Evolutionary conservation across 2,329 filamentous ascomycete genomes (phyloP), one percentile per base, ranked within the genome.

Genomic region (Aspergillus ibericus): DNA sequence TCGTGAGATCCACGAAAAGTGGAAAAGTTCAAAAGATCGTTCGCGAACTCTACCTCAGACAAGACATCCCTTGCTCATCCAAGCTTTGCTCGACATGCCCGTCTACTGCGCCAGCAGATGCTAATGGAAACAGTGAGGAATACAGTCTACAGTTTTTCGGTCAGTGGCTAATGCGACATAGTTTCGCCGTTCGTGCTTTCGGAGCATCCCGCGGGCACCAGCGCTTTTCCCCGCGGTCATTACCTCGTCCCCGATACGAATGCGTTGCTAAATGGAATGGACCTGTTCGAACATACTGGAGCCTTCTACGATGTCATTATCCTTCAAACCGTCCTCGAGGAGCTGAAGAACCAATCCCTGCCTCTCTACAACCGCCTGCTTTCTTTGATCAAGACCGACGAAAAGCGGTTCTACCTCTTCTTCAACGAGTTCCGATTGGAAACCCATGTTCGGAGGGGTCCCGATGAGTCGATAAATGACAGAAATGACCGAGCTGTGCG

Each of bases 1-100:
- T 96, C 73, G 91, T 99, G 63, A 86, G 95, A 60, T 97, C 95
- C 25, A 96, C 93, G 49, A 93, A 91, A 77, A 95, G 88, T 76
- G 95, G 95, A 77, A 97, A 97, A 80, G 93, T 98, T 60, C 95
- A 98, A 77, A 99, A 99, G 83, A 96, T 99, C 71, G 95, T 99
- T 66, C 88, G 93, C 70, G 95, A 99, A 81, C 84, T 98, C 63
- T 99, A 99, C 77, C 83, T 99, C 61, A 87, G 95, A 75, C 91
- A 93, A 78, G 95, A 99, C 75, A 98, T 99, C 71, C 93, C 95
- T 51, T 99, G 95, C 80, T 97, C 93, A 34, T 98, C 93, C 25
- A 90, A 88, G 75, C 81, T 99, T 46, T 99, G 95, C 80, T 83
- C 84, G 61, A 78, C 77, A 70, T 99, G 95, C 75, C 82, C 90